Conservation (phyloP, 2,329 filamentous ascomycete genomes). For the Trematosphaeria pertusa region DNA sequence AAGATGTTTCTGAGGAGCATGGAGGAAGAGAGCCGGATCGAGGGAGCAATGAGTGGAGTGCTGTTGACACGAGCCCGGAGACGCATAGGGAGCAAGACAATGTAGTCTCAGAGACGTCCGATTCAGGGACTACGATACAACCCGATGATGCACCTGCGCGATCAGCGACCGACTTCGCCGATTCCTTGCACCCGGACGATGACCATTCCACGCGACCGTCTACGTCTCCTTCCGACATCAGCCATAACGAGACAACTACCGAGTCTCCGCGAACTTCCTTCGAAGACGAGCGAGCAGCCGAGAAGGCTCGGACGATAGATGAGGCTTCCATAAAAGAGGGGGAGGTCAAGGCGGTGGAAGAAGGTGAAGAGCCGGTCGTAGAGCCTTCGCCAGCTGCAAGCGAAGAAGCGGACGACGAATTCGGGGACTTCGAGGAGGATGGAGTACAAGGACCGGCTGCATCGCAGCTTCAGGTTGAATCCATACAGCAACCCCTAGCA, state of each 20-base stretch:
- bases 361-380: not conserved
- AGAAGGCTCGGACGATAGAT: not conserved
- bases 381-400: not conserved
- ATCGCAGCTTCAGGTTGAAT: not conserved
- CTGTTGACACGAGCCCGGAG: slow-evolving; percentile 13
- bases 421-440: slow-evolving; percentile 28
- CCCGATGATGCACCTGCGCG: slow-evolving; percentile 19
- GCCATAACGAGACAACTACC: slow-evolving; percentile 33
- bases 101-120: slow-evolving; percentile 27
- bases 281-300: slow-evolving; percentile 37
- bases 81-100: slow-evolving; percentile 9
- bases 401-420: slow-evolving; percentile 16
- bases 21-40: not conserved
- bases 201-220: slow-evolving; percentile 43
- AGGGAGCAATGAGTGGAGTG: slow-evolving; percentile 17
- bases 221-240: slow-evolving; percentile 45
- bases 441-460: slow-evolving; percentile 3
- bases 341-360: not conserved
- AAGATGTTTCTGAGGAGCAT: not conserved
- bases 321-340: not conserved
- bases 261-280: slow-evolving; percentile 48
- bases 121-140: slow-evolving; percentile 36
- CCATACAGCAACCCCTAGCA: not conserved
- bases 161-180: slow-evolving; percentile 7
- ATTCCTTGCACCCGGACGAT: slow-evolving; percentile 30